These are phyloP conservation scores for Pythium biforme DNA, from an alignment of 352 stramenopile genomes.

Conservation along the genomic window DNA sequence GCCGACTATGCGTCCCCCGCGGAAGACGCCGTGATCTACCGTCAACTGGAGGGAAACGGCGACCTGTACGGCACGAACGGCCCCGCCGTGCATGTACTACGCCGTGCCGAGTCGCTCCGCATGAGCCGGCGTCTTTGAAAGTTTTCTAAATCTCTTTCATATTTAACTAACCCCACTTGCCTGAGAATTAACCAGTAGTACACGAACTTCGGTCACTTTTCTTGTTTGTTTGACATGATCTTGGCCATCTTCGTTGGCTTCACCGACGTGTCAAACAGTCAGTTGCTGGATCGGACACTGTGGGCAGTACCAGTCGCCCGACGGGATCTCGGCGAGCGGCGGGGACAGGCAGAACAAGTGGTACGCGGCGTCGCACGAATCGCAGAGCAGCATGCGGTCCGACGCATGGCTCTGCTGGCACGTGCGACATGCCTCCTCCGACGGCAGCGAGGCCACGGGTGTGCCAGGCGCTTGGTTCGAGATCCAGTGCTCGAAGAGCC, in stretches of 20 bases:
- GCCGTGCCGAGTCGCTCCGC: constrained; percentile 17
- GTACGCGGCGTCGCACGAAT: constrained; percentile 83
- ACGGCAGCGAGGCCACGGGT: constrained; percentile 45
- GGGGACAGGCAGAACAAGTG: constrained; percentile 80
- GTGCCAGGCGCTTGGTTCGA: constrained; percentile 51
- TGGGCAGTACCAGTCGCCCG: constrained; percentile 80
- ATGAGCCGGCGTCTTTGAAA: constrained; percentile 19
- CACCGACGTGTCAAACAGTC: constrained; percentile 10
- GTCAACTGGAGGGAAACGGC: constrained; percentile 27
- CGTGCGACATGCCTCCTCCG: constrained; percentile 67
- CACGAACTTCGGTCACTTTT: no score
- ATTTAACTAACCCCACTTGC: neutral
- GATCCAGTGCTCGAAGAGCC: constrained; percentile 80
- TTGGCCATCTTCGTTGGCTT: no score
- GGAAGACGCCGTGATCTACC: constrained; percentile 59
- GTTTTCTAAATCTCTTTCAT: neutral
- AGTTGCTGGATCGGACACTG: constrained; percentile 43
- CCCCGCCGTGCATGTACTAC: constrained; percentile 10
- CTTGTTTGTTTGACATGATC: no score
- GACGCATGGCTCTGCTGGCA: constrained; percentile 63
- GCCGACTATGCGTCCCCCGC: constrained; percentile 47
- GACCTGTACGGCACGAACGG: constrained; percentile 20
- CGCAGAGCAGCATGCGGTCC: constrained; percentile 80
- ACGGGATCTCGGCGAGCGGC: constrained; percentile 55
- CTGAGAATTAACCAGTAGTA: neutral